Conservation (phyloP, 2,329 filamentous ascomycete species). For the Colletotrichum euphorbiae region DNA sequence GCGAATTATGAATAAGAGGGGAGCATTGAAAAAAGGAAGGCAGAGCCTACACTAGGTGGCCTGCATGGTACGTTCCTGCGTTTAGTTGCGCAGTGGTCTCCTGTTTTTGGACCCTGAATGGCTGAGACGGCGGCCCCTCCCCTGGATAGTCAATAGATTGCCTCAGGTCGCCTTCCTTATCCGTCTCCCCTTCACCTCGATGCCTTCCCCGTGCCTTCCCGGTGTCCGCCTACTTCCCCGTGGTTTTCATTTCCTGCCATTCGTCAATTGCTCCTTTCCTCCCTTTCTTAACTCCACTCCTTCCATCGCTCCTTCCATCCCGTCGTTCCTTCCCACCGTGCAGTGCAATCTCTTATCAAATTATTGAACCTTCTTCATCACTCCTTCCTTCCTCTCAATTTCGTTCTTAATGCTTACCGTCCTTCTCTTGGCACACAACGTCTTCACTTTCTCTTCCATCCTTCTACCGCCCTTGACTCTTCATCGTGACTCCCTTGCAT, state of each 20-base stretch:
- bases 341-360: conserved; percentile 13
- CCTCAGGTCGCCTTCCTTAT: conserved; percentile 30
- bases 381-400: not conserved
- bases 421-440: conserved; percentile 11
- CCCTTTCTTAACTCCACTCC: conserved; percentile 22
- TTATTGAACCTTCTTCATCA: conserved; percentile 14
- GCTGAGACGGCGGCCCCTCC: conserved; percentile 32
- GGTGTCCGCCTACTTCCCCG: conserved; percentile 29
- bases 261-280: not conserved
- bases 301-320: conserved; percentile 18
- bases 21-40: no score
- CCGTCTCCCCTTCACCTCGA: not conserved
- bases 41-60: no score
- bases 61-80: not conserved
- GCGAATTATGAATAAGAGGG: no score
- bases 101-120: conserved; percentile 2
- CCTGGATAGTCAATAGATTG: conserved; percentile 28
- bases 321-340: conserved; percentile 11
- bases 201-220: conserved; percentile 1
- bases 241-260: conserved; percentile 20
- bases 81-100: not conserved
- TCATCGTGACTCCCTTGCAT: conserved; percentile 34
- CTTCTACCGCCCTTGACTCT: not conserved
- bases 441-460: conserved; percentile 9
- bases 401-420: not conserved